Percentiles rank a stretch among this genome's conserved stretches.
These are phyloP conservation scores for Ogataea sp. DNA, from an alignment of 805 yeast species.

Conservation along the genomic window DNA sequence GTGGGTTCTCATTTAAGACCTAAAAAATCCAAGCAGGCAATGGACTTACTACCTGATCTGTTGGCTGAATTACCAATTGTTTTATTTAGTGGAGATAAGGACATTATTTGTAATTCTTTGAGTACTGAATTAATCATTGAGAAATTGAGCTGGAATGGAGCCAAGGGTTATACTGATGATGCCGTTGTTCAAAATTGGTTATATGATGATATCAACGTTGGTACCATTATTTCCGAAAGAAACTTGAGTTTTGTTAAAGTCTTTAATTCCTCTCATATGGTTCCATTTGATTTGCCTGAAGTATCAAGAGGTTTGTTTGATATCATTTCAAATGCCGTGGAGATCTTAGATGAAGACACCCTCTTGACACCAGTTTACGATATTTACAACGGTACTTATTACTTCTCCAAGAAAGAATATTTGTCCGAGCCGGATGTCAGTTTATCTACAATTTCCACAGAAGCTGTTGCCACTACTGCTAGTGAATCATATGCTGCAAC, in stretches of 20 bases:
- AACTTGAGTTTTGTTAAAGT: slow-evolving; percentile 73
- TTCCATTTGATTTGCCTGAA: slow-evolving; percentile 73
- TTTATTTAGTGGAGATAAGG: slow-evolving; percentile 82
- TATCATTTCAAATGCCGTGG: slow-evolving; percentile 27
- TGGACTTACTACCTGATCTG: slow-evolving; percentile 58
- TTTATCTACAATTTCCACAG: no score
- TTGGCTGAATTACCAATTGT: slow-evolving; percentile 53
- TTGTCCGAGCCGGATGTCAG: no score
- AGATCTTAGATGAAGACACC: slow-evolving; percentile 10
- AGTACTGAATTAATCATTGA: slow-evolving; percentile 67
- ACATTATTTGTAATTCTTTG: slow-evolving; percentile 75
- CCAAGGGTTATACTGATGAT: slow-evolving; percentile 39
- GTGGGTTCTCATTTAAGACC: slow-evolving; percentile 51
- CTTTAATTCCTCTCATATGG: slow-evolving; percentile 85
- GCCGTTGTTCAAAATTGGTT: slow-evolving; percentile 30
- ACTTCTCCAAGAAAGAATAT: slow-evolving; percentile 4
- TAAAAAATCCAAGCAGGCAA: slow-evolving; percentile 47
- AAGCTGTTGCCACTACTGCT: not conserved
- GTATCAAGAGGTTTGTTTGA: slow-evolving; percentile 67
- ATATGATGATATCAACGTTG: slow-evolving; percentile 30
- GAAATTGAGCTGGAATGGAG: slow-evolving; percentile 58
- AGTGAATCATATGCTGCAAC: not conserved
- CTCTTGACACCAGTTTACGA: slow-evolving; percentile 22
- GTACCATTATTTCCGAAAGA: slow-evolving; percentile 40
- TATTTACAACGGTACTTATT: slow-evolving; percentile 6